Evolutionary conservation across 129 eudicot species (phyloP).

Genomic region (Tagetes erecta): DNA sequence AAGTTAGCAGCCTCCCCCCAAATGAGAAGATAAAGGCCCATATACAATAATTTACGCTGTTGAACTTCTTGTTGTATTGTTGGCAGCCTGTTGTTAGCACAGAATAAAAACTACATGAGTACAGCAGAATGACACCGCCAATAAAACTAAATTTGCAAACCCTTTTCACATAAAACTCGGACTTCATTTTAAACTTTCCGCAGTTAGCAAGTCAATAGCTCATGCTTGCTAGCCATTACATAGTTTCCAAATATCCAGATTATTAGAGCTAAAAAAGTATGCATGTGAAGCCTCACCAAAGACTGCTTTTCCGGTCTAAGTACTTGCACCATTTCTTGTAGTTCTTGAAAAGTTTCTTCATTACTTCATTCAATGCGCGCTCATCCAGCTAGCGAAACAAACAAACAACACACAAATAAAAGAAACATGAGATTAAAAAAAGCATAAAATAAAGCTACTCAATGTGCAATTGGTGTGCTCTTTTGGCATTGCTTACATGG

Average conservation of each 20-base stretch:
- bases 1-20: constrained; percentile 99
- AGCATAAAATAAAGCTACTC: constrained; percentile 2
- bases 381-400: constrained; percentile 66
- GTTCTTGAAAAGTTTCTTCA: constrained; percentile 93
- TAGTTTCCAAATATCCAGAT: constrained; percentile 8
- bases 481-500: neutral
- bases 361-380: constrained; percentile 86
- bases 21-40: constrained; percentile 85
- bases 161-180: neutral
- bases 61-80: constrained; percentile 92
- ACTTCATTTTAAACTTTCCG: neutral
- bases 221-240: constrained; percentile 1
- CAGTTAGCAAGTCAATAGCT: neutral
- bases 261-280: neutral
- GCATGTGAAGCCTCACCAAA: constrained; percentile 52
- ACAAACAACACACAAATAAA: neutral
- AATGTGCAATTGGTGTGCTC: neutral
- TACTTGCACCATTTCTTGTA: constrained; percentile 96
- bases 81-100: constrained; percentile 58
- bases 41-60: constrained; percentile 78
- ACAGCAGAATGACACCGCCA: neutral
- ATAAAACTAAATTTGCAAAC: neutral
- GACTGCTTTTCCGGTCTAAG: constrained; percentile 85
- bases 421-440: neutral
- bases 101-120: constrained; percentile 12